Percentiles rank a stretch among this genome's conserved stretches.
Conservation (phyloP, 2,329 filamentous ascomycete genomes). For the Botrytis elliptica region DNA sequence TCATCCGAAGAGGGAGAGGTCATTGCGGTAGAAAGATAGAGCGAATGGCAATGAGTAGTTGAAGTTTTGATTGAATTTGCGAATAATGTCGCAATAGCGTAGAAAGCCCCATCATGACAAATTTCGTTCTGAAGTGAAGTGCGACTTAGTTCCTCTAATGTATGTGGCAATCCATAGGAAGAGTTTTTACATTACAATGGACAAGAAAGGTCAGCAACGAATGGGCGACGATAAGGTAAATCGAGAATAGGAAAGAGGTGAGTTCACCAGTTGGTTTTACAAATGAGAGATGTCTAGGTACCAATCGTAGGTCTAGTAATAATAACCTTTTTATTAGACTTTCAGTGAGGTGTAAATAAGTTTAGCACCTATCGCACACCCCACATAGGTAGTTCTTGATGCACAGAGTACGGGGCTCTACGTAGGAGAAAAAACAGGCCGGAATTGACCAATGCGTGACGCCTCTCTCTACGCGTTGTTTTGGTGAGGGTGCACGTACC, state of each 20-base stretch:
- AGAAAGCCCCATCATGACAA: slow-evolving; percentile 4
- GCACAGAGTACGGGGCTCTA: background rate
- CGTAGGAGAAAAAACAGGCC: too few species aligned
- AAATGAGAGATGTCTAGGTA: background rate
- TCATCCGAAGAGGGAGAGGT: slow-evolving; percentile 25
- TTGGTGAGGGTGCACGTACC: too few species aligned
- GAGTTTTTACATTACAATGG: background rate
- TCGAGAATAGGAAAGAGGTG: background rate
- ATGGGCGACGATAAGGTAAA: background rate
- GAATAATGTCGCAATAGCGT: background rate
- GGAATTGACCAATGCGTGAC: too few species aligned
- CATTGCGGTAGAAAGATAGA: background rate
- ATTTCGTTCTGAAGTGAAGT: background rate
- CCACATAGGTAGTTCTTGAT: background rate
- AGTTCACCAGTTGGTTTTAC: background rate
- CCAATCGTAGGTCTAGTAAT: background rate
- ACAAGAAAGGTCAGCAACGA: background rate
- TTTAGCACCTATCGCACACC: background rate
- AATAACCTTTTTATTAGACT: background rate
- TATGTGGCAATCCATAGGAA: background rate
- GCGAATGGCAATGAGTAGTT: background rate
- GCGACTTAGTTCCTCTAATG: too few species aligned
- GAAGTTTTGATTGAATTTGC: background rate
- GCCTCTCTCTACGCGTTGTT: too few species aligned
- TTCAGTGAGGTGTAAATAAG: background rate